Conservation (phyloP, 1,284 basidiomycete genomes). For the Cutaneotrichosporon sp. region DNA sequence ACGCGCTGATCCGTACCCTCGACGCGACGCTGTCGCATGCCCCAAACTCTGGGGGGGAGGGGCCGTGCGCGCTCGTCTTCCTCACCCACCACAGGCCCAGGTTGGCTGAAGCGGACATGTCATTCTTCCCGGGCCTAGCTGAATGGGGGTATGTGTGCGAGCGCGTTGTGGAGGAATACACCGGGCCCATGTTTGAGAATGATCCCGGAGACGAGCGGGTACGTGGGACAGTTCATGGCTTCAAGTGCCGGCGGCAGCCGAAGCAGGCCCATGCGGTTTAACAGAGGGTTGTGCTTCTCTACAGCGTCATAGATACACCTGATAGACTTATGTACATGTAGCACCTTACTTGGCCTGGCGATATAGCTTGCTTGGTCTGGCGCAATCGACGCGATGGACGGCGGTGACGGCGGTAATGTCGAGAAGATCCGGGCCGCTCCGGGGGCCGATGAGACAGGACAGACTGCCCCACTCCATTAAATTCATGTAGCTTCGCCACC, state of each 20-base stretch:
- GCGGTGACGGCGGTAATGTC: no score
- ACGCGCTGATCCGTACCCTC: slow-evolving; percentile 73
- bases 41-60: slow-evolving; percentile 27
- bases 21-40: slow-evolving; percentile 51
- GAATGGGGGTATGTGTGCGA: slow-evolving; percentile 68
- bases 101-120: slow-evolving; percentile 75
- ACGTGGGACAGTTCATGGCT: slow-evolving; percentile 60
- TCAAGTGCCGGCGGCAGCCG: slow-evolving; percentile 33
- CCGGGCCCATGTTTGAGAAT: slow-evolving; percentile 78
- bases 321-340: no score
- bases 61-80: slow-evolving; percentile 73
- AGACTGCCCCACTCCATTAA: no score
- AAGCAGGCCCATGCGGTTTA: slow-evolving; percentile 30
- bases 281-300: no score
- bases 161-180: slow-evolving; percentile 64
- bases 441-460: no score
- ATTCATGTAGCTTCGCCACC: no score
- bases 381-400: no score
- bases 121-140: slow-evolving; percentile 60
- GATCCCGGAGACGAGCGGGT: slow-evolving; percentile 66
- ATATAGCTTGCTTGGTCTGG: no score
- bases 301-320: no score
- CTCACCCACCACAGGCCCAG: slow-evolving; percentile 87
- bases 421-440: no score
- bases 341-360: no score